Percentiles rank a stretch among this genome's conserved stretches.
These are phyloP conservation scores for Rhinocladiella similis DNA, from an alignment of 2,329 filamentous ascomycete species.

Conservation along the genomic window DNA sequence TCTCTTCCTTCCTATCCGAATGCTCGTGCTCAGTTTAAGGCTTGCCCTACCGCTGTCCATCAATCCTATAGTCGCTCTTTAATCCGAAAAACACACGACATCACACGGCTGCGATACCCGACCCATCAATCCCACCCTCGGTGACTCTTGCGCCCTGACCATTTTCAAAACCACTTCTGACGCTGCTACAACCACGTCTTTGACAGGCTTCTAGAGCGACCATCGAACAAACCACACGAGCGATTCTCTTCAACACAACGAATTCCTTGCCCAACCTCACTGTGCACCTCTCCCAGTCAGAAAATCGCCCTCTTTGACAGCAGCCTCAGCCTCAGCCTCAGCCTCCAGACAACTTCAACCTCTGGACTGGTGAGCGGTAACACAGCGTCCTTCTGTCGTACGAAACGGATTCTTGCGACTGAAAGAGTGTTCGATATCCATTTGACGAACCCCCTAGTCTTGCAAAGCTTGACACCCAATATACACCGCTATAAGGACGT, in stretches of 20 bases:
- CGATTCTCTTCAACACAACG: not conserved
- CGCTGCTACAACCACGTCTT: conserved; percentile 8
- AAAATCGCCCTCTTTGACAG: not conserved
- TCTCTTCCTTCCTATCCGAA: not conserved
- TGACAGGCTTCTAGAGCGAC: conserved; percentile 13
- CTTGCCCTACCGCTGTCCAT: conserved; percentile 6
- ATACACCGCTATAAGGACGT: not conserved
- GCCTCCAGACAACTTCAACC: not conserved
- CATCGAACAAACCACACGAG: conserved; percentile 16
- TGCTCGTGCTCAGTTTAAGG: conserved; percentile 12
- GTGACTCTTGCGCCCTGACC: conserved; percentile 9
- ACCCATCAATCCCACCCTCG: not conserved
- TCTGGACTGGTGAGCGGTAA: conserved; percentile 5
- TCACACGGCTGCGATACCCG: conserved; percentile 6
- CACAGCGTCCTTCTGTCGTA: conserved; percentile 25
- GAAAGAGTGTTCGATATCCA: conserved; percentile 16
- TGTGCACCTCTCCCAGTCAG: not conserved
- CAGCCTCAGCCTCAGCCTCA: not conserved
- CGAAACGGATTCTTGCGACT: conserved; percentile 18
- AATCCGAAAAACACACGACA: not conserved
- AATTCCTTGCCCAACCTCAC: not conserved
- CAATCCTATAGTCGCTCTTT: conserved; percentile 14
- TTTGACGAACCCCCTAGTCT: conserved; percentile 5
- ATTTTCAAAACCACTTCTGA: conserved; percentile 2
- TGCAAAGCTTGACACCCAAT: not conserved